These are phyloP conservation scores for Botrytis squamosa DNA, from an alignment of 2,329 filamentous ascomycete species.

Conservation along the genomic window DNA sequence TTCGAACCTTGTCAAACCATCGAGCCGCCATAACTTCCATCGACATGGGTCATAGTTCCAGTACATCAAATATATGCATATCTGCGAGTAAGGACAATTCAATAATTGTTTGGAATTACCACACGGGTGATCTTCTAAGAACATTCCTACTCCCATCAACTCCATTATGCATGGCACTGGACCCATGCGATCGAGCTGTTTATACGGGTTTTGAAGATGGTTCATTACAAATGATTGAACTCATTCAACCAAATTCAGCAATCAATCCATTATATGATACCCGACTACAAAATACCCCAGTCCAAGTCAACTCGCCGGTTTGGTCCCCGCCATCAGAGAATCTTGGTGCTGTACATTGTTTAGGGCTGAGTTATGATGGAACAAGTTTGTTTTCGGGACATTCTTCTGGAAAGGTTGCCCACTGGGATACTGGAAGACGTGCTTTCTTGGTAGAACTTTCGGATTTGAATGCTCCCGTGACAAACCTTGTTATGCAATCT, in stretches of 20 bases:
- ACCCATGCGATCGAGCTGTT: conserved; percentile 79
- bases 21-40: conserved; percentile 69
- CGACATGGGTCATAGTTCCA: conserved; percentile 62
- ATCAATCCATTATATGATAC: conserved; percentile 41
- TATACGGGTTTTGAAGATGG: conserved; percentile 81
- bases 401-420: conserved; percentile 70
- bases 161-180: conserved; percentile 71
- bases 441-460: conserved; percentile 34
- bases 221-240: conserved; percentile 74
- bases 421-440: conserved; percentile 67
- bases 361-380: conserved; percentile 79
- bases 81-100: conserved; percentile 85
- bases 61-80: conserved; percentile 76
- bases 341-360: conserved; percentile 59
- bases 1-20: conserved; percentile 76
- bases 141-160: conserved; percentile 77
- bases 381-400: conserved; percentile 80
- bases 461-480: conserved; percentile 73
- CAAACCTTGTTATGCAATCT: conserved; percentile 73
- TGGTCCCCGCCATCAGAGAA: conserved; percentile 43
- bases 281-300: conserved; percentile 56
- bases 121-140: conserved; percentile 70
- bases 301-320: conserved; percentile 54
- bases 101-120: conserved; percentile 90
- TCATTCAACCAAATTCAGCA: conserved; percentile 54